Conservation (phyloP, 2,329 filamentous ascomycete species). For the Parafenestella ontariensis region DNA sequence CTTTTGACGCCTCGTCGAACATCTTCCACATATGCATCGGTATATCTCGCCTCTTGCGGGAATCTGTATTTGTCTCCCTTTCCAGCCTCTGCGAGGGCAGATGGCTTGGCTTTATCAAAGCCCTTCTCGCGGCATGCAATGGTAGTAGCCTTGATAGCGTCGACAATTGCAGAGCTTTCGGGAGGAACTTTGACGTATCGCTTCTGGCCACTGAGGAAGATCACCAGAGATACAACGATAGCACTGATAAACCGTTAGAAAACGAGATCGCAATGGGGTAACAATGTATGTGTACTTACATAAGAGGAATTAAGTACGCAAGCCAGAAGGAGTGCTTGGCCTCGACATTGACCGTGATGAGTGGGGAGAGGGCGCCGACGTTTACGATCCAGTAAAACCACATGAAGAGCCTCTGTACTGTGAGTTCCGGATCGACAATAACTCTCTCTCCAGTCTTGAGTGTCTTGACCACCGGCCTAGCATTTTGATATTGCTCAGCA, state of each 20-base stretch:
- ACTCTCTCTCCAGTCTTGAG: conserved; percentile 10
- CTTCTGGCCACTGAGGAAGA: conserved; percentile 10
- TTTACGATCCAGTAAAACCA: conserved; percentile 16
- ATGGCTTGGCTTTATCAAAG: conserved; percentile 14
- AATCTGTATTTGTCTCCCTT: background rate
- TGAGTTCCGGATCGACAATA: conserved; percentile 15
- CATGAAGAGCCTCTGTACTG: conserved; percentile 11
- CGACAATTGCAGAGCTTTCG: conserved; percentile 13
- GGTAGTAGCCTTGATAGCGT: conserved; percentile 11
- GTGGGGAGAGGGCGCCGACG: conserved; percentile 6
- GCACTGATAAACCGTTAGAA: background rate
- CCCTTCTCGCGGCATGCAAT: conserved; percentile 10
- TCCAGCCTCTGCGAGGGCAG: conserved; percentile 1
- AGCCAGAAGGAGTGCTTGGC: conserved; percentile 13
- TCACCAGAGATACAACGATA: conserved; percentile 5
- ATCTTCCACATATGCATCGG: conserved; percentile 15
- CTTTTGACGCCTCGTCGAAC: conserved; percentile 10
- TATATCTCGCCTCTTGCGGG: conserved; percentile 2
- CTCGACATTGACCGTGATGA: conserved; percentile 17
- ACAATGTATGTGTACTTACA: conserved; percentile 1
- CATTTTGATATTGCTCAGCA: conserved; percentile 15
- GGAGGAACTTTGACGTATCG: conserved; percentile 10
- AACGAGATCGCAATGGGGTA: background rate
- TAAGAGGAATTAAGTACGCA: conserved; percentile 10
- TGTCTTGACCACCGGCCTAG: conserved; percentile 1